Evolutionary conservation across 805 yeast genomes (phyloP).

Genomic region (Tetrapisispora fleetii): DNA sequence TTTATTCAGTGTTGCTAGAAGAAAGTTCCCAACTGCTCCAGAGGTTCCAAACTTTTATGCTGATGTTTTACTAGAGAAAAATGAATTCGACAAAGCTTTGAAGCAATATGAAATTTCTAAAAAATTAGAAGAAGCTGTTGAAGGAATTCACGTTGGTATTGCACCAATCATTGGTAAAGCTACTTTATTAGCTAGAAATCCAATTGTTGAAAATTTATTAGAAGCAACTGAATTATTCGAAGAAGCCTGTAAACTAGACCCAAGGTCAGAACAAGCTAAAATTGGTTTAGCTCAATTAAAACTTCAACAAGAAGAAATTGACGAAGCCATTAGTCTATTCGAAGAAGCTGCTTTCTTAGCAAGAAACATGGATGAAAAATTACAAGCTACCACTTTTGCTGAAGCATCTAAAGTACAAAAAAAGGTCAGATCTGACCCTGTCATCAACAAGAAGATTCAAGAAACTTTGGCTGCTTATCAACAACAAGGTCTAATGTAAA

Average conservation of each 20-base stretch:
- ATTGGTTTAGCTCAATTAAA: slow-evolving; percentile 86
- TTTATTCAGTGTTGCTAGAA: slow-evolving; percentile 57
- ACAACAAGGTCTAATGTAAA: slow-evolving; percentile 21
- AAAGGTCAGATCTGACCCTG: slow-evolving; percentile 62
- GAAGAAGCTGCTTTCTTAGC: slow-evolving; percentile 76
- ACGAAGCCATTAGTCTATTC: slow-evolving; percentile 71
- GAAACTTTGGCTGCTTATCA: slow-evolving; percentile 42
- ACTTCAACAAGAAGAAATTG: slow-evolving; percentile 72
- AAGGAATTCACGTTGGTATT: slow-evolving; percentile 71
- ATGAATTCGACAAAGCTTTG: slow-evolving; percentile 60
- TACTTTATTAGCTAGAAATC: slow-evolving; percentile 50
- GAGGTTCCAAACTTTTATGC: slow-evolving; percentile 94
- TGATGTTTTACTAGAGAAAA: slow-evolving; percentile 78
- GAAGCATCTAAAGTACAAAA: slow-evolving; percentile 90
- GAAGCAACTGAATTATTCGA: slow-evolving; percentile 58
- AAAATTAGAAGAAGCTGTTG: slow-evolving; percentile 63
- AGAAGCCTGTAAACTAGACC: slow-evolving; percentile 74
- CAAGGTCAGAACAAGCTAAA: slow-evolving; percentile 80
- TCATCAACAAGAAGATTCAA: slow-evolving; percentile 50
- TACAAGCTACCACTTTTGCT: slow-evolving; percentile 82
- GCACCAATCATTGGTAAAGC: slow-evolving; percentile 88
- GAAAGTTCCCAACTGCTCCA: slow-evolving; percentile 74
- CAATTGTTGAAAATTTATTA: slow-evolving; percentile 34
- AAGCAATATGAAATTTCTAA: slow-evolving; percentile 81
- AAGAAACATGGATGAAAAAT: slow-evolving; percentile 75